These are phyloP conservation scores for Sporothrix curviconia DNA, from an alignment of 2,329 filamentous ascomycete species.

Conservation along the genomic window DNA sequence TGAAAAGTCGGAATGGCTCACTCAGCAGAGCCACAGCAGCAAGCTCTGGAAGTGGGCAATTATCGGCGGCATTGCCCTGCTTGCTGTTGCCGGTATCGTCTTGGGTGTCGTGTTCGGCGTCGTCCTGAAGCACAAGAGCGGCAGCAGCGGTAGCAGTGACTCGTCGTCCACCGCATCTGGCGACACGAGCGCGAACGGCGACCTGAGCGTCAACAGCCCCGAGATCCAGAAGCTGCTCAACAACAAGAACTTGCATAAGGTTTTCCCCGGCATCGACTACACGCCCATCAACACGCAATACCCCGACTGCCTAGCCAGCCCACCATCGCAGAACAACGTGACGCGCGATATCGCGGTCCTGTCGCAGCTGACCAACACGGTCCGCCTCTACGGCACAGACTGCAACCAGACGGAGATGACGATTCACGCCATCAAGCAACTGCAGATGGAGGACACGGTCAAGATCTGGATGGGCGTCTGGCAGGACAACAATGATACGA, in stretches of 20 bases:
- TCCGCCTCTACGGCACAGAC: slow-evolving; percentile 89
- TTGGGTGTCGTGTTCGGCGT: slow-evolving; percentile 70
- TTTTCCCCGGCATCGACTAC: slow-evolving; percentile 94
- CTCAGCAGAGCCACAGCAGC: slow-evolving; percentile 49
- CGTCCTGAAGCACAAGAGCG: slow-evolving; percentile 51
- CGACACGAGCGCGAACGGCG: slow-evolving; percentile 59
- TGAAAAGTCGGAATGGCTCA: slow-evolving; percentile 64
- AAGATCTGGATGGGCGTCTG: slow-evolving; percentile 95
- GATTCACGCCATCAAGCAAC: slow-evolving; percentile 68
- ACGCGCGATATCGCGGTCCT: slow-evolving; percentile 87
- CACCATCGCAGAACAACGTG: slow-evolving; percentile 87
- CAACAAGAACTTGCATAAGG: slow-evolving; percentile 77
- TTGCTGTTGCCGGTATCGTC: slow-evolving; percentile 65
- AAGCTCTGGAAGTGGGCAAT: slow-evolving; percentile 67
- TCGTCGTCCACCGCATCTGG: slow-evolving; percentile 46
- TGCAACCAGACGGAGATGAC: slow-evolving; percentile 97
- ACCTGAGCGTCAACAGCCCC: slow-evolving; percentile 64
- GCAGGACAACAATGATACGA: slow-evolving; percentile 77
- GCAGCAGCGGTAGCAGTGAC: slow-evolving; percentile 24
- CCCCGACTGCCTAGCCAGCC: slow-evolving; percentile 68
- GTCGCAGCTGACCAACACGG: slow-evolving; percentile 78
- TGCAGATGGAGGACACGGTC: slow-evolving; percentile 64
- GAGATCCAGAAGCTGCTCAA: slow-evolving; percentile 73
- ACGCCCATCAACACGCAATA: slow-evolving; percentile 89
- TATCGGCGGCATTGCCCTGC: slow-evolving; percentile 53